A percentile compares a stretch with the other conserved stretches of the same genome.
These are phyloP conservation scores for Schizosaccharomyces octosporus DNA, from an alignment of 805 yeast genomes.

Conservation along the genomic window DNA sequence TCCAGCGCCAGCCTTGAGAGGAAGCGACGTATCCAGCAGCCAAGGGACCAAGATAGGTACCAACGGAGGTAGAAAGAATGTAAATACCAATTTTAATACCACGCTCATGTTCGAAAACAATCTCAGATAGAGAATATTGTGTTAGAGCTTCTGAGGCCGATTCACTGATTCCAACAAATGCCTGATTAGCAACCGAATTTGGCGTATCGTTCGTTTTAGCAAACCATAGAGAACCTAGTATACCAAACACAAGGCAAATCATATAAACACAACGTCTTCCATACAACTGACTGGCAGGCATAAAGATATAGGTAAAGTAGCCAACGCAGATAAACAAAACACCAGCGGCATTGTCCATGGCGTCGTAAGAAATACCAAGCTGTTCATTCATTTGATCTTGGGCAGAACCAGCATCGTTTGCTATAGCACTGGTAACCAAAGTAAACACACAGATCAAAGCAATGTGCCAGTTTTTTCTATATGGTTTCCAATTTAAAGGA, in stretches of 20 bases:
- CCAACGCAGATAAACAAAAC: background rate
- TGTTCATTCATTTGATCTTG: slow-evolving; percentile 1
- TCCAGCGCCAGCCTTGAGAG: slow-evolving; percentile 49
- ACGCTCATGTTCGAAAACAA: slow-evolving; percentile 53
- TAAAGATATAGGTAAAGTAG: background rate
- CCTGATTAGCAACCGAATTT: slow-evolving; percentile 8
- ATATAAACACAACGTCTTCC: slow-evolving; percentile 1
- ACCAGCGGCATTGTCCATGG: background rate
- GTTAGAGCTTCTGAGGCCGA: slow-evolving; percentile 55
- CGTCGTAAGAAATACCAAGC: background rate
- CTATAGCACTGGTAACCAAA: background rate
- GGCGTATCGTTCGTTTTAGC: background rate
- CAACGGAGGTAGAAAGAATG: slow-evolving; percentile 48
- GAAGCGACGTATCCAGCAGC: slow-evolving; percentile 50
- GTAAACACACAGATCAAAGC: background rate
- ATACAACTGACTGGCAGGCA: background rate
- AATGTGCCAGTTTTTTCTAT: slow-evolving; percentile 7
- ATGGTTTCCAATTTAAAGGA: slow-evolving; percentile 37
- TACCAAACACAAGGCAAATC: background rate
- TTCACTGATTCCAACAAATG: slow-evolving; percentile 28
- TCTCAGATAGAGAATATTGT: slow-evolving; percentile 38
- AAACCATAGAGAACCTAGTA: background rate
- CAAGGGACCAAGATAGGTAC: slow-evolving; percentile 58
- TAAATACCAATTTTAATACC: slow-evolving; percentile 50
- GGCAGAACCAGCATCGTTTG: background rate